These are phyloP conservation scores for Geoglossum glabrum DNA, from an alignment of 495 filamentous ascomycete genomes.

Conservation along the genomic window DNA sequence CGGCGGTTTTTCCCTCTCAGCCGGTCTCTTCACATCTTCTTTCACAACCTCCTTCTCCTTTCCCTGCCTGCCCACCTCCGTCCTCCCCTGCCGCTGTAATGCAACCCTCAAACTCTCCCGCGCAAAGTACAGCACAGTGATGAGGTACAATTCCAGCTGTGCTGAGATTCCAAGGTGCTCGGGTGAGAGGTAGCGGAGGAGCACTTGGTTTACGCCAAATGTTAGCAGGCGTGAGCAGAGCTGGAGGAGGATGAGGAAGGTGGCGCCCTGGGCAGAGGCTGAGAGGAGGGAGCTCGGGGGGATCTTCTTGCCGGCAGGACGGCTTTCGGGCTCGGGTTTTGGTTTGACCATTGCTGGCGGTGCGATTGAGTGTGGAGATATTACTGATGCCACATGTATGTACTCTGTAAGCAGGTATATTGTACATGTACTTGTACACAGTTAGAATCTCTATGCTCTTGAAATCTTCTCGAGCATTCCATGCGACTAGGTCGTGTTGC, in stretches of 20 bases:
- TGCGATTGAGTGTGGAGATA: not conserved
- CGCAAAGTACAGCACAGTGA: slow-evolving; percentile 76
- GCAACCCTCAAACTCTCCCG: slow-evolving; percentile 73
- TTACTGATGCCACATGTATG: too few relatives aligned
- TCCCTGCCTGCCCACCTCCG: not conserved
- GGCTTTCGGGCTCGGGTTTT: not conserved
- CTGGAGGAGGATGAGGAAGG: slow-evolving; percentile 71
- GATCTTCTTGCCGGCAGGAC: not conserved
- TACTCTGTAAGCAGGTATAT: too few relatives aligned
- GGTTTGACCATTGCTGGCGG: not conserved
- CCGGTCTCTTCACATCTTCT: not conserved
- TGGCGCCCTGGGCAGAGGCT: slow-evolving; percentile 47
- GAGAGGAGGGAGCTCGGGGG: slow-evolving; percentile 16
- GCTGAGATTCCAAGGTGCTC: slow-evolving; percentile 63
- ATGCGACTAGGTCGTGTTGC: too few relatives aligned
- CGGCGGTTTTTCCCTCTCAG: not conserved
- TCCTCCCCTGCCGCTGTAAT: slow-evolving; percentile 47
- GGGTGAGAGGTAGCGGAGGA: slow-evolving; percentile 72
- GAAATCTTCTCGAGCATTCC: too few relatives aligned
- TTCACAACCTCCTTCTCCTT: not conserved
- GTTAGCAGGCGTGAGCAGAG: slow-evolving; percentile 66
- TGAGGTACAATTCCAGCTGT: slow-evolving; percentile 78
- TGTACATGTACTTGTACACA: too few relatives aligned
- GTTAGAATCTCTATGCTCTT: too few relatives aligned
- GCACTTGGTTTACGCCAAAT: slow-evolving; percentile 74